These are phyloP conservation scores for Hypericum perforatum DNA, from an alignment of 345 rosid species.

Conservation along the genomic window DNA sequence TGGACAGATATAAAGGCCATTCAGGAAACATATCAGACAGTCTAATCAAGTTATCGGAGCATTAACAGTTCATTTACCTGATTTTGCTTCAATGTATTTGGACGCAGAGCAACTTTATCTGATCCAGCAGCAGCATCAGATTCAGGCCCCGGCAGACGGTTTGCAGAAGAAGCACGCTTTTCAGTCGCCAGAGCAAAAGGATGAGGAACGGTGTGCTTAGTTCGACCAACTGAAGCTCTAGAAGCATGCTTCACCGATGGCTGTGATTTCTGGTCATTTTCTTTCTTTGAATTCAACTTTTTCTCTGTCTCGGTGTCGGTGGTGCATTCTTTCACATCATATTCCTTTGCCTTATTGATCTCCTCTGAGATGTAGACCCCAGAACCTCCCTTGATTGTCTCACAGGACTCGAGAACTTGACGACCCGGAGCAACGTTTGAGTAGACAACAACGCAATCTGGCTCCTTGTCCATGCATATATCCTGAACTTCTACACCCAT, in stretches of 20 bases:
- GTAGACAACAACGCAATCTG: slow-evolving; percentile 43
- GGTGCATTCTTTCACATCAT: slow-evolving; percentile 77
- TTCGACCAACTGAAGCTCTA: slow-evolving; percentile 35
- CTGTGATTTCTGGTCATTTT: slow-evolving; percentile 19
- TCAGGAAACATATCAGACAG: not conserved
- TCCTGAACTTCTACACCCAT: slow-evolving; percentile 52
- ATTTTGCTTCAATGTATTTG: slow-evolving; percentile 27
- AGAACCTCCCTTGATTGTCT: slow-evolving; percentile 33
- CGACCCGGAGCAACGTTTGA: slow-evolving; percentile 36
- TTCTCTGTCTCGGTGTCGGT: slow-evolving; percentile 29
- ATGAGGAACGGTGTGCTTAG: slow-evolving; percentile 70
- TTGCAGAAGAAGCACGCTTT: slow-evolving; percentile 68
- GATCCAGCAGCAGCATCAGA: slow-evolving; percentile 22
- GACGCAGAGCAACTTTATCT: slow-evolving; percentile 19
- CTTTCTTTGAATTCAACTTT: slow-evolving; percentile 15
- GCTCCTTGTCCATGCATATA: slow-evolving; percentile 78
- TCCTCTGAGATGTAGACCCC: slow-evolving; percentile 40
- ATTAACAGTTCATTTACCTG: slow-evolving; percentile 22
- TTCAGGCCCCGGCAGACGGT: slow-evolving; percentile 35
- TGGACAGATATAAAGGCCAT: not conserved
- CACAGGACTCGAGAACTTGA: slow-evolving; percentile 31
- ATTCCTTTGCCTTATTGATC: slow-evolving; percentile 51
- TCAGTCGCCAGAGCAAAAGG: slow-evolving; percentile 85
- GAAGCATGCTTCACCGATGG: slow-evolving; percentile 31
- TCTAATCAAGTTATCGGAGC: too few species aligned